These are phyloP conservation scores for Xenosphaeropsis pyriputrescens DNA, from an alignment of 2,329 filamentous ascomycete genomes.

Conservation along the genomic window DNA sequence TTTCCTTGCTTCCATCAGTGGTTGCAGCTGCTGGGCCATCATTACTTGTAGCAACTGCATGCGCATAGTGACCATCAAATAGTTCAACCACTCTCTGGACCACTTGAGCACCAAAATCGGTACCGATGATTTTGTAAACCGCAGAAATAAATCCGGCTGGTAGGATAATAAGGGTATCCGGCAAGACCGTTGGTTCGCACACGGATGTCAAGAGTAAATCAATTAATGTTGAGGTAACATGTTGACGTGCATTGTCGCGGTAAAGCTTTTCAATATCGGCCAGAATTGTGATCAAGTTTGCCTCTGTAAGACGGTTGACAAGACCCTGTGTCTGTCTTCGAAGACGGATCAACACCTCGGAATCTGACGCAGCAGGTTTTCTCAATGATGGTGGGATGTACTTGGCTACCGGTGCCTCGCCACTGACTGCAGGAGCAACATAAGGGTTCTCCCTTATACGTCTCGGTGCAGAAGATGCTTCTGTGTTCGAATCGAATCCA, in stretches of 20 bases:
- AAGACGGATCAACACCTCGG: constrained; percentile 53
- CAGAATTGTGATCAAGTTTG: constrained; percentile 75
- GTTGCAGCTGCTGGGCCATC: constrained; percentile 13
- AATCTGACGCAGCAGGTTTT: constrained; percentile 43
- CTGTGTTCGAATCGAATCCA: constrained; percentile 22
- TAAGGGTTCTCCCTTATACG: constrained; percentile 74
- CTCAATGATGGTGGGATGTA: constrained; percentile 84
- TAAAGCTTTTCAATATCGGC: constrained; percentile 75
- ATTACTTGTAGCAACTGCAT: constrained; percentile 18
- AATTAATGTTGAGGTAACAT: constrained; percentile 70
- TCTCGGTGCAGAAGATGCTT: constrained; percentile 11
- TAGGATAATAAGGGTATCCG: constrained; percentile 82
- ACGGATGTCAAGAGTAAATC: constrained; percentile 68
- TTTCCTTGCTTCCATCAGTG: constrained; percentile 35
- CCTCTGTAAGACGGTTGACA: constrained; percentile 84
- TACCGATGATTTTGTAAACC: constrained; percentile 73
- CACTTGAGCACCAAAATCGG: constrained; percentile 79
- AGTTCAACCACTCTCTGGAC: constrained; percentile 64
- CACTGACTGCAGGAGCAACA: constrained; percentile 47
- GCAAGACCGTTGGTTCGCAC: constrained; percentile 61
- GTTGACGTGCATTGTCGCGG: constrained; percentile 68
- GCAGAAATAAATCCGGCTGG: constrained; percentile 82
- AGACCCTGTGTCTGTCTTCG: constrained; percentile 74
- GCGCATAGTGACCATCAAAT: constrained; percentile 53
- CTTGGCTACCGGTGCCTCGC: constrained; percentile 42